phyloP scores from a whole-genome alignment of 495 filamentous ascomycete species.

The Penicillium flavigenum region DNA sequence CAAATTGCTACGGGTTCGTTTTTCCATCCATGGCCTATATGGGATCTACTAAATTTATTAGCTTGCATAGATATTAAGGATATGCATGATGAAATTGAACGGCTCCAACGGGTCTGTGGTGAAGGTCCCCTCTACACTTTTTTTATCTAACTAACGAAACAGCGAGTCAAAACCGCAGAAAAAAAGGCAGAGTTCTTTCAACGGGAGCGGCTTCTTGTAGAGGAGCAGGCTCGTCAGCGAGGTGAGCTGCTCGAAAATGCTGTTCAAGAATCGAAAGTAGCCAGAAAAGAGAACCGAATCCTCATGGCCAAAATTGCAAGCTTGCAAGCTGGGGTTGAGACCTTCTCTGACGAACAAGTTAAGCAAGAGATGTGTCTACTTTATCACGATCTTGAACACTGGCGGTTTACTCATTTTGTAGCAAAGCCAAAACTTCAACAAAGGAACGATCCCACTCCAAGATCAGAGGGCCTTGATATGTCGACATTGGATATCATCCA shows the following conservation, averaged over 20 bases:
- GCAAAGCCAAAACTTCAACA: background rate
- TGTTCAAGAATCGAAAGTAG: background rate
- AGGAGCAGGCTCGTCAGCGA: background rate
- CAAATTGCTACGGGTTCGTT: background rate
- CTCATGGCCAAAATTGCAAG: background rate
- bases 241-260: background rate
- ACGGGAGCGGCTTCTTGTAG: background rate
- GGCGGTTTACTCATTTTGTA: background rate
- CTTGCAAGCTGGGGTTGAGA: background rate
- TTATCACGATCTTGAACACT: constrained; percentile 3
- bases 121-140: background rate
- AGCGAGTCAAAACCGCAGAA: background rate
- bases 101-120: background rate
- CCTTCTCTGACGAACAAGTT: background rate
- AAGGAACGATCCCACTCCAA: background rate
- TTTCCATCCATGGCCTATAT: background rate
- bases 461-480: background rate
- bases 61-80: background rate
- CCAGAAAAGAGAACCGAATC: constrained; percentile 6
- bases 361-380: constrained; percentile 1
- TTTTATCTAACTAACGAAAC: background rate
- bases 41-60: background rate
- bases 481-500: background rate
- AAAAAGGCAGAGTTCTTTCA: background rate
- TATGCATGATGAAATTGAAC: background rate